Evolutionary conservation across 2,329 filamentous ascomycete genomes (phyloP).

Genomic region (Epichloe gansuensis): DNA sequence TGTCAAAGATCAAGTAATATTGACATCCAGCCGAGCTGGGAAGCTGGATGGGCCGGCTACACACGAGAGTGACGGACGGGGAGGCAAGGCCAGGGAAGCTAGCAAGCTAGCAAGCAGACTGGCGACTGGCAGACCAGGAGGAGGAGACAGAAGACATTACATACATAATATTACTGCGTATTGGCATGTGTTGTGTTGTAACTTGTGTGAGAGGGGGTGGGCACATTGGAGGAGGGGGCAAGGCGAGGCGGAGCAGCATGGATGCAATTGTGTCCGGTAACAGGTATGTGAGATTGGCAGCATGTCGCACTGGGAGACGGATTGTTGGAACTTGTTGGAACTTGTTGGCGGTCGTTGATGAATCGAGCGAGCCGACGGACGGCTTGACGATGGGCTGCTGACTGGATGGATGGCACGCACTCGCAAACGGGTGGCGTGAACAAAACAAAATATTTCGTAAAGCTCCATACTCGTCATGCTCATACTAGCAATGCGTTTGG

Average conservation of each 20-base stretch:
- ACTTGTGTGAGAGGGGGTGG: too few species aligned
- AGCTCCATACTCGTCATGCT: not conserved
- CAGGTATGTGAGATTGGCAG: too few species aligned
- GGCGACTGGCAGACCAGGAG: not conserved
- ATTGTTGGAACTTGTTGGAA: too few species aligned
- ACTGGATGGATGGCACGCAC: not conserved
- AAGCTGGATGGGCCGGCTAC: constrained; percentile 2
- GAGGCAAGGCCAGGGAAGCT: not conserved
- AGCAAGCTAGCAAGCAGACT: not conserved
- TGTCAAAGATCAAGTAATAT: constrained; percentile 1
- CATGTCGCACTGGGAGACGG: too few species aligned
- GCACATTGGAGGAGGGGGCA: too few species aligned
- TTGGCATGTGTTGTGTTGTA: not conserved
- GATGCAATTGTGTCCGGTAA: too few species aligned
- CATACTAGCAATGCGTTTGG: not conserved
- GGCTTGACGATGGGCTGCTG: not conserved
- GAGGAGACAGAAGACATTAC: not conserved
- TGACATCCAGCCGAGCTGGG: not conserved
- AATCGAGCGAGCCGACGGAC: not conserved
- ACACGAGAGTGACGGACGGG: not conserved
- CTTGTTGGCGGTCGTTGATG: not conserved
- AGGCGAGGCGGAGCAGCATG: too few species aligned
- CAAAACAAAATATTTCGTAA: not conserved
- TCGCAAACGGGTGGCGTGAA: not conserved
- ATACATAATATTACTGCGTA: not conserved